Evolutionary conservation across 768 basidiomycete genomes (phyloP).

Genomic region (Lyophyllum shimeji): DNA sequence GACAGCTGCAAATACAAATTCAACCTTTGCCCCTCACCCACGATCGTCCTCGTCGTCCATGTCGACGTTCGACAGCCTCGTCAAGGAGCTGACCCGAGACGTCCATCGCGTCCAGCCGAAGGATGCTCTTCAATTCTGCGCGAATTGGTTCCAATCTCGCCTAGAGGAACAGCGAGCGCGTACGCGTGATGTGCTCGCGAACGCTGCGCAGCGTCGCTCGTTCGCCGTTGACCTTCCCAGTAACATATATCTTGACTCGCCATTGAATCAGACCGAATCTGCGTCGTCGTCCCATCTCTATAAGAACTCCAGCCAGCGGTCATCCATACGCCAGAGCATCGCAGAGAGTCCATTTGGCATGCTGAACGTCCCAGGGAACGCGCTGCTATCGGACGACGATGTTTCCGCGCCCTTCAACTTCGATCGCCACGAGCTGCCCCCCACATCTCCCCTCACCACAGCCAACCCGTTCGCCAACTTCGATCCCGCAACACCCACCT

Average conservation of each 20-base stretch:
- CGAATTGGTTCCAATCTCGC: slow-evolving; percentile 92
- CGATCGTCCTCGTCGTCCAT: slow-evolving; percentile 23
- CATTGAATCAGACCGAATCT: slow-evolving; percentile 29
- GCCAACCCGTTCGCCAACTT: slow-evolving; percentile 54
- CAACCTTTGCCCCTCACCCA: slow-evolving; percentile 21
- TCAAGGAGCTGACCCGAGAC: slow-evolving; percentile 86
- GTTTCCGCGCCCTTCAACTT: slow-evolving; percentile 59
- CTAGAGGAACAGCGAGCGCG: slow-evolving; percentile 82
- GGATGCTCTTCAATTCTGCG: slow-evolving; percentile 89
- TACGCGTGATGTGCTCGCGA: slow-evolving; percentile 63
- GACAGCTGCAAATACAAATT: slow-evolving; percentile 2
- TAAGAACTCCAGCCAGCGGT: slow-evolving; percentile 43
- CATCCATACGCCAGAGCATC: slow-evolving; percentile 56
- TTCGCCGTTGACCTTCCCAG: slow-evolving; percentile 51
- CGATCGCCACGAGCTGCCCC: slow-evolving; percentile 58
- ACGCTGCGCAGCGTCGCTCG: slow-evolving; percentile 49
- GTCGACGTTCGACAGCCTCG: slow-evolving; percentile 82
- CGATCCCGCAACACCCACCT: slow-evolving; percentile 46
- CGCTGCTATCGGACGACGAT: slow-evolving; percentile 56
- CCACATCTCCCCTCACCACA: slow-evolving; percentile 58
- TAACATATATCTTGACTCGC: slow-evolving; percentile 60
- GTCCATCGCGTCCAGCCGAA: slow-evolving; percentile 82
- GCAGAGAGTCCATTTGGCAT: slow-evolving; percentile 75
- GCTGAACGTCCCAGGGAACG: slow-evolving; percentile 80
- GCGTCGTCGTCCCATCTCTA: slow-evolving; percentile 58